Conservation (phyloP, 2,329 filamentous ascomycete genomes). For the Xylaria sp. region DNA sequence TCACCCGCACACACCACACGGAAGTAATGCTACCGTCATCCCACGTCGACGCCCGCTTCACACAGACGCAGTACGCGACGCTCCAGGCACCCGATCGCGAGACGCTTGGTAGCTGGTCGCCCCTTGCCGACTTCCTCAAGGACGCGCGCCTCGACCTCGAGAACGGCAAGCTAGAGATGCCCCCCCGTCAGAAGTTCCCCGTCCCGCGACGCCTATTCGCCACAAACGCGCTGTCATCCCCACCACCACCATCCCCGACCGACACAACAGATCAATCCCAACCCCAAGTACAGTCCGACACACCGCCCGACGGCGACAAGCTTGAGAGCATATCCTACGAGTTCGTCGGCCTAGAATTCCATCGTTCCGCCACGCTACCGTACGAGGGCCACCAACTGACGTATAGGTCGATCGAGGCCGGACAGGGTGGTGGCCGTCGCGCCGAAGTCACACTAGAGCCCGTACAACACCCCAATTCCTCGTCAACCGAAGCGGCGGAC, state of each 20-base stretch:
- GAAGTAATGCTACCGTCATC: constrained; percentile 61
- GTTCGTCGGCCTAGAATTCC: constrained; percentile 64
- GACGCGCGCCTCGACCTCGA: constrained; percentile 59
- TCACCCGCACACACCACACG: constrained; percentile 52
- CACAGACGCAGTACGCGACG: constrained; percentile 52
- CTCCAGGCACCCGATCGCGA: constrained; percentile 46
- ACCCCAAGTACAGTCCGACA: neutral
- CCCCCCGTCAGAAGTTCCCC: constrained; percentile 48
- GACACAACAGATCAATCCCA: no score
- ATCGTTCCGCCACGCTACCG: constrained; percentile 57
- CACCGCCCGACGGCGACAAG: neutral
- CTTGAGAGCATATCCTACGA: constrained; percentile 51
- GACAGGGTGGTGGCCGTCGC: constrained; percentile 62
- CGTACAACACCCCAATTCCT: neutral
- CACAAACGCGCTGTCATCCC: neutral
- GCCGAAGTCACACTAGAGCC: constrained; percentile 62
- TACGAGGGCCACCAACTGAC: constrained; percentile 59
- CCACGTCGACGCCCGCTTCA: constrained; percentile 62
- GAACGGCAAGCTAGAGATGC: constrained; percentile 55
- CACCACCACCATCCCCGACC: neutral
- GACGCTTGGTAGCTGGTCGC: constrained; percentile 46
- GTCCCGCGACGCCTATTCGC: constrained; percentile 47
- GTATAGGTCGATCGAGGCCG: constrained; percentile 65
- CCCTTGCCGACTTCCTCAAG: constrained; percentile 58
- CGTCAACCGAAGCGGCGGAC: neutral